Base-by-base conservation (phyloP, 352 stramenopile species). In the Pythium guiyangense region DNA sequence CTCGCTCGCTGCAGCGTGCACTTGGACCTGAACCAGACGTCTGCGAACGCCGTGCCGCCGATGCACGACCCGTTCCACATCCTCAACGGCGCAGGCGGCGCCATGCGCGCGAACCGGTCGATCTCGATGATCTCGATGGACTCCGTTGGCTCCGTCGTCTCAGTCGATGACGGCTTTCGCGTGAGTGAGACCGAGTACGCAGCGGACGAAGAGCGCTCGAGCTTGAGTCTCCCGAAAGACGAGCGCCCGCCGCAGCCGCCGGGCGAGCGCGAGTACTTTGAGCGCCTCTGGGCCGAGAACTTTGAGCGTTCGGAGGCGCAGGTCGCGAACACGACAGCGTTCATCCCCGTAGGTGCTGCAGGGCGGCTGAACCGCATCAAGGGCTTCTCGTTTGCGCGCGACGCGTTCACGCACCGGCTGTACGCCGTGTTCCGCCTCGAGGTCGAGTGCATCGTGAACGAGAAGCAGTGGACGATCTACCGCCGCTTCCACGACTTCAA, bases 391-490 rank as follows among this genome's bases (percentile, higher is more conserved):
- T 84, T 93, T 44, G 83, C 83, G 48, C 74, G 78, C 27, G 83
- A 90, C 44, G 59, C 66, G 20, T 70, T 77, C 15, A 74, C 75
- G 45, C 78, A 88, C 62, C 77, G 82, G n/a, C 64, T 90, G 26
- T 93, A 93, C 71, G 80, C 82, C 0, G 80, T 93, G 11, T 93
- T 91, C 56, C 83, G 83, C 10, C 58, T 93, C 37, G 83, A 93
- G 59, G 81, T 93, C 57, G 84, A 93, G 68, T 91, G 81, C 60
- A 90, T 89, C 49, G 81, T 89, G 29, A 93, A 77, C 45, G 79
- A 90, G 54, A 93, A 93, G 63, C 84, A 90, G 55, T 93, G 84
- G 84, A 93, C 84, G 9, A 88, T 93, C 62, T 93, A 93, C 64
- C 69, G 84, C 8, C 78, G 84, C 31, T 93, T 91, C 66, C 80